phyloP scores from a whole-genome alignment of 2,329 filamentous ascomycete species.

The Apiospora aurea region DNA sequence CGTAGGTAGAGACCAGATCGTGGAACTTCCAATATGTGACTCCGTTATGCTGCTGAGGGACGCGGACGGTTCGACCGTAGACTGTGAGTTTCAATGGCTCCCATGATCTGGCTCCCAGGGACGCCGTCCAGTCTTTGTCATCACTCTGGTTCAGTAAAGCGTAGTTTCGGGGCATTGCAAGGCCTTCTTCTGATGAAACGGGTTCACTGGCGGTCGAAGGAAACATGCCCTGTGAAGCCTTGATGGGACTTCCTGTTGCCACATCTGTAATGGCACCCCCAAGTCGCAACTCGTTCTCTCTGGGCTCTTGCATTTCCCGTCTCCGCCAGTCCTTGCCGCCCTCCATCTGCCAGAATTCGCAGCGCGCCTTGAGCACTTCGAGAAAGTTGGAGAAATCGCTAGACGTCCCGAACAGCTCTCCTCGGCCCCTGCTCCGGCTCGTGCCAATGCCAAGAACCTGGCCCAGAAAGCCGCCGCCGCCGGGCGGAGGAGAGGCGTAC shows the following conservation, averaged over 20 bases:
- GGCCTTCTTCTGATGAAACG: background rate
- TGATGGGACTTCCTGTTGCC: background rate
- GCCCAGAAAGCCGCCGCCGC: slow-evolving; percentile 57
- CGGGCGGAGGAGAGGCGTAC: slow-evolving; percentile 62
- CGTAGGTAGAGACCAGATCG: slow-evolving; percentile 72
- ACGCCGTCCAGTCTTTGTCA: slow-evolving; percentile 28
- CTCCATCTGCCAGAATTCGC: slow-evolving; percentile 87
- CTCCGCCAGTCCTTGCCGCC: slow-evolving; percentile 75
- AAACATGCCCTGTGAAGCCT: too few relatives aligned
- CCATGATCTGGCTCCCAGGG: slow-evolving; percentile 47
- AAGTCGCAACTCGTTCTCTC: background rate
- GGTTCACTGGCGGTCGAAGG: background rate
- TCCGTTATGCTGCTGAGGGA: slow-evolving; percentile 65
- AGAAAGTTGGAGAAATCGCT: slow-evolving; percentile 81
- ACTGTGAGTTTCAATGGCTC: slow-evolving; percentile 52
- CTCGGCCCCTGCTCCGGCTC: slow-evolving; percentile 37
- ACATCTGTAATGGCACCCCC: slow-evolving; percentile 24
- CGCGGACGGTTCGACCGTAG: slow-evolving; percentile 69
- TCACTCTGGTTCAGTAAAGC: slow-evolving; percentile 29
- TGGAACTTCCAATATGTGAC: slow-evolving; percentile 71
- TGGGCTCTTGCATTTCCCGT: slow-evolving; percentile 52
- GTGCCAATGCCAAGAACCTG: slow-evolving; percentile 54
- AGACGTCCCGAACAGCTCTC: slow-evolving; percentile 63
- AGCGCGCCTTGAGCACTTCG: slow-evolving; percentile 77
- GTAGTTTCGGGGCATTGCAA: slow-evolving; percentile 39